Evolutionary conservation across 257 asterid genomes (phyloP), one percentile per base, ranked within the genome.

Genomic region (Eustoma russellianum): DNA sequence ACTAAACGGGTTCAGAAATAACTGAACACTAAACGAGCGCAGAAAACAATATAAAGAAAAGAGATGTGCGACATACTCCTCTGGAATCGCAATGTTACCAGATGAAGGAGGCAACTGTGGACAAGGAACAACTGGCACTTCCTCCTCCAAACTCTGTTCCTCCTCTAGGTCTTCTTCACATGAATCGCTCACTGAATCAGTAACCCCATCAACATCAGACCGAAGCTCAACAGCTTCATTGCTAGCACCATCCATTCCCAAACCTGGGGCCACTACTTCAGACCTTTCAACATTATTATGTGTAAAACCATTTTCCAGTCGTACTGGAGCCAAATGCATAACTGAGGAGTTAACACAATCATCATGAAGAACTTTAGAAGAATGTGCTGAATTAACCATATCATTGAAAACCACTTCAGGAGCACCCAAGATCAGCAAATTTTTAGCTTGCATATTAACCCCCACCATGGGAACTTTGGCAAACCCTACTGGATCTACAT

Each of bases 61-160:
- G 67, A 88, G 85, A 63, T 80, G 68, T 11, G 94, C 62, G 41
- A 83, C 89, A 66, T 56, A 62, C 66, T 75, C 85, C 74, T 77
- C 87, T 1, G 86, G 86, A 73, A 88, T 53, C 66, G 79, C 92
- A 73, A 88, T 77, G 61, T 75, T 72, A 52, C 92, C 79, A 19
- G 95, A 85, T 44, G 95, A 85, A 65, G 85, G 82, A 60, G 95
- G 97, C 74, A 88, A 67, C 56, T 85, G 80, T 13, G 86, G 95
- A 9, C 79, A 83, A 41, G 87, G 95, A 51, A 73, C 71, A 57
- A 57, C 56, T 45, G 76, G 81, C 68, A 49, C 68, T 69, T 80
- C 92, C 57, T 58, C 70, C 53, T 66, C 79, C 53, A 50, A 13
- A 57, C 34, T 43, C 50, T 48, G 57, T 17, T 63, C 80, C 55